These are phyloP conservation scores for Tetrahymena borealis DNA, from an alignment of 73 alveolate genomes.

Conservation along the genomic window DNA sequence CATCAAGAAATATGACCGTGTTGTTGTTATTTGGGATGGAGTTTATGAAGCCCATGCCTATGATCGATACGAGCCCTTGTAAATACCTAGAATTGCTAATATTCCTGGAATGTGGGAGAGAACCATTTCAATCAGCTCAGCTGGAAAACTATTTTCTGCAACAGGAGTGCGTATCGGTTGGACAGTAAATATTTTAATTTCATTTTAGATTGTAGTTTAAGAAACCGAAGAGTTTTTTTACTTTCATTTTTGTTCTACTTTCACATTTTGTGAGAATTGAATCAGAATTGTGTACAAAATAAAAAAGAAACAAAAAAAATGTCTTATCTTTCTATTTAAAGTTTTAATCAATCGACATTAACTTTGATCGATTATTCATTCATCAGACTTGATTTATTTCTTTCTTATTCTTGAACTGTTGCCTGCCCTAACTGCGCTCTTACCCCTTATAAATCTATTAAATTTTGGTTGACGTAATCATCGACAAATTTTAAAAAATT, in stretches of 20 bases:
- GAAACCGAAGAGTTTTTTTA: neutral
- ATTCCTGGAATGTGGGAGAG: slow-evolving; percentile 55
- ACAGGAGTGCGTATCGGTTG: slow-evolving; percentile 71
- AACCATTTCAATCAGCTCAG: slow-evolving; percentile 50
- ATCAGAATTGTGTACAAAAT: neutral
- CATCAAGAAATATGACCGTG: slow-evolving; percentile 42
- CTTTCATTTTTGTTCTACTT: neutral
- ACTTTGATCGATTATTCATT: neutral
- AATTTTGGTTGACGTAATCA: neutral
- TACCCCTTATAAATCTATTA: neutral
- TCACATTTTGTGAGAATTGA: neutral
- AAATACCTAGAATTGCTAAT: slow-evolving; percentile 42
- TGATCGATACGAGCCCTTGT: slow-evolving; percentile 17
- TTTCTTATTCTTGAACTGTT: neutral
- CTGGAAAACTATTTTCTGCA: slow-evolving; percentile 58
- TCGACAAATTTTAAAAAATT: neutral
- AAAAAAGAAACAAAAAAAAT: neutral
- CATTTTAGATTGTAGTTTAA: neutral
- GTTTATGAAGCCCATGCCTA: slow-evolving; percentile 54
- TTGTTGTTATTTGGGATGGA: slow-evolving; percentile 50
- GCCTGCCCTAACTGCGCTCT: neutral
- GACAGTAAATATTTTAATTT: neutral
- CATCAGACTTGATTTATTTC: neutral
- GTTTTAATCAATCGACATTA: neutral
- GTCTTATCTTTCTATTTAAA: neutral